Conservation (phyloP, 768 basidiomycete genomes). For the Podaxis pistillaris region DNA sequence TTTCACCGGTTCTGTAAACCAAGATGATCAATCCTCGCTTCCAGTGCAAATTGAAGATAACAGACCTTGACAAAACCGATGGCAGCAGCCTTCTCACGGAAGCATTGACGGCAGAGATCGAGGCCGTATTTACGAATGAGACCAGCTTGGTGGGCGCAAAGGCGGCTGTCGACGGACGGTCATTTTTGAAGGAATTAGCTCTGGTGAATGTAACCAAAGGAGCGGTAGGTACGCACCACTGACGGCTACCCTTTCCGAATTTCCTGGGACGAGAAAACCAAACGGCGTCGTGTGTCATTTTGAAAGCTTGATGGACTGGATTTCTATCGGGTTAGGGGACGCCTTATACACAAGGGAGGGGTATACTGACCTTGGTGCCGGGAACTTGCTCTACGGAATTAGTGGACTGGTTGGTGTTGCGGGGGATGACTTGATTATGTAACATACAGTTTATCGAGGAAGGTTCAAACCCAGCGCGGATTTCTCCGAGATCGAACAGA, state of each 20-base stretch:
- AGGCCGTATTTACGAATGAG: slow-evolving; percentile 97
- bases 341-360: neutral
- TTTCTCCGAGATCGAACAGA: neutral
- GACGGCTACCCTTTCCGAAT: slow-evolving; percentile 92
- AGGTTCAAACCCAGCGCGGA: slow-evolving; percentile 23
- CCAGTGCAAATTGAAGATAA: neutral
- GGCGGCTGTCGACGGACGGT: slow-evolving; percentile 58
- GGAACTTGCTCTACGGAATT: slow-evolving; percentile 20
- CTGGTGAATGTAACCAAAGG: neutral
- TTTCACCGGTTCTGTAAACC: slow-evolving; percentile 27
- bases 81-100: slow-evolving; percentile 91
- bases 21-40: neutral
- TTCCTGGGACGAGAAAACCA: slow-evolving; percentile 97
- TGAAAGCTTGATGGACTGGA: slow-evolving; percentile 28
- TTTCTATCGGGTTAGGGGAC: neutral
- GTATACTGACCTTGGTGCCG: slow-evolving; percentile 29
- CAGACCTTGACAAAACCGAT: slow-evolving; percentile 93
- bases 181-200: slow-evolving; percentile 7
- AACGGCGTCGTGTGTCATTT: slow-evolving; percentile 98
- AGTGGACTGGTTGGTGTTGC: slow-evolving; percentile 4
- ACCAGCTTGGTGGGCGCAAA: slow-evolving; percentile 96
- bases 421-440: slow-evolving; percentile 29
- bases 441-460: slow-evolving; percentile 35
- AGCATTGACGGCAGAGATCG: slow-evolving; percentile 97
- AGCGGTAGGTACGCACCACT: slow-evolving; percentile 44